phyloP scores from a whole-genome alignment of 2,329 filamentous ascomycete species.

The Fusarium sp. region DNA sequence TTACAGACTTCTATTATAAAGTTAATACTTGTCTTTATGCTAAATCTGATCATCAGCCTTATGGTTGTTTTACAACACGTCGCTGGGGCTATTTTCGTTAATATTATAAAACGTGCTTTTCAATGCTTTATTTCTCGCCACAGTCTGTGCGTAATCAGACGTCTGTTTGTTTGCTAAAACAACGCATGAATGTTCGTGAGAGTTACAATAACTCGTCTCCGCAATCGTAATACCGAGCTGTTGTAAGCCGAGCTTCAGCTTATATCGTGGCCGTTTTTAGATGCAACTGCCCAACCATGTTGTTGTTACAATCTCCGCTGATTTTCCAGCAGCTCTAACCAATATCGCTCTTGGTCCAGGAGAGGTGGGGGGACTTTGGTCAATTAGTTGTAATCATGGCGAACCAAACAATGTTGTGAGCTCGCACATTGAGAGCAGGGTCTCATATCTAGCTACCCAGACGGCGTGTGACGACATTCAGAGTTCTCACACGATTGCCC shows the following conservation, averaged over 20 bases:
- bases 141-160: too few species aligned
- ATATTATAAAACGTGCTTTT: too few species aligned
- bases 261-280: too few species aligned
- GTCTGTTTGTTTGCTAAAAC: too few species aligned
- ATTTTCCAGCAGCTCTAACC: neutral
- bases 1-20: fast-evolving
- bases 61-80: neutral
- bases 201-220: neutral
- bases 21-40: neutral
- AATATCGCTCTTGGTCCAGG: neutral
- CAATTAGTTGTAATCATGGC: neutral
- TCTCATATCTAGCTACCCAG: neutral
- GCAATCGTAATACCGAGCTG: neutral
- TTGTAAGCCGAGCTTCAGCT: neutral
- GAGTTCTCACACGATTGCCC: too few species aligned
- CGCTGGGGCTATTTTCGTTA: fast-evolving
- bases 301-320: neutral
- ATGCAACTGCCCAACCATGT: neutral
- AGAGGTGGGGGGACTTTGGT: neutral
- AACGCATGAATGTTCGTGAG: too few species aligned
- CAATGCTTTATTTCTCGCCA: too few species aligned
- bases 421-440: neutral
- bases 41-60: fast-evolving
- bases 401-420: neutral
- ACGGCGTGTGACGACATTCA: neutral